phyloP scores from a whole-genome alignment of 2,329 filamentous ascomycete genomes.

The Neofusicoccum parvum region DNA sequence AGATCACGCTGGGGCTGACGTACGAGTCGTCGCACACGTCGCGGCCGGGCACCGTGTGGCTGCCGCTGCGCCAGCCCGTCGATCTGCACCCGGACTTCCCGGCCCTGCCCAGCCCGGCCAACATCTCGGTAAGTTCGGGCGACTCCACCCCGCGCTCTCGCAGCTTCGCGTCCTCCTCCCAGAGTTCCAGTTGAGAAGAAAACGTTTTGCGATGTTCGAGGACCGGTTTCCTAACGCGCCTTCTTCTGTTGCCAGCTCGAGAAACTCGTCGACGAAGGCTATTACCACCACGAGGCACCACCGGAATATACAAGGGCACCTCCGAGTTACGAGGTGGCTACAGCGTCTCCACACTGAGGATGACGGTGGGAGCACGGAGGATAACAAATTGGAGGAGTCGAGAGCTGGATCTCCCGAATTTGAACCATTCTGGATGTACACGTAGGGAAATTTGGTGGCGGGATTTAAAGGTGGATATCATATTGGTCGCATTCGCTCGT shows the following conservation, averaged over 20 bases:
- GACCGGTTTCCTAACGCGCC: neutral
- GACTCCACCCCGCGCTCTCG: neutral
- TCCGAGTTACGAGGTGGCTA: neutral
- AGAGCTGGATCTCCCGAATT: neutral
- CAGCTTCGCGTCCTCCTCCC: neutral
- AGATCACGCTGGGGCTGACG: conserved; percentile 10
- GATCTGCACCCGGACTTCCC: conserved; percentile 4
- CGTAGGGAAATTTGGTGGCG: neutral
- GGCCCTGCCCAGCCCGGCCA: neutral
- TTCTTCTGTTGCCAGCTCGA: neutral
- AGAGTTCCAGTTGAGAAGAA: neutral
- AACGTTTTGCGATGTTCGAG: too few relatives aligned
- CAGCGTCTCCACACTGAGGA: neutral
- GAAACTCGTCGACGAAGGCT: neutral
- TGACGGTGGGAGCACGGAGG: too few relatives aligned
- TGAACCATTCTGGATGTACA: neutral
- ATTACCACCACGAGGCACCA: neutral
- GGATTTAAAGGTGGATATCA: neutral
- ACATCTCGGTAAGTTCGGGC: neutral
- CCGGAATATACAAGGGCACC: neutral
- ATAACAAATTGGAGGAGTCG: neutral
- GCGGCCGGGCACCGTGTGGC: conserved; percentile 1
- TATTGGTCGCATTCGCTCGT: neutral
- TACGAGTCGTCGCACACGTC: neutral
- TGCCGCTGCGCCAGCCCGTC: neutral